Base-by-base conservation (phyloP, 2,329 filamentous ascomycete genomes). In the Epicoccum nigrum region DNA sequence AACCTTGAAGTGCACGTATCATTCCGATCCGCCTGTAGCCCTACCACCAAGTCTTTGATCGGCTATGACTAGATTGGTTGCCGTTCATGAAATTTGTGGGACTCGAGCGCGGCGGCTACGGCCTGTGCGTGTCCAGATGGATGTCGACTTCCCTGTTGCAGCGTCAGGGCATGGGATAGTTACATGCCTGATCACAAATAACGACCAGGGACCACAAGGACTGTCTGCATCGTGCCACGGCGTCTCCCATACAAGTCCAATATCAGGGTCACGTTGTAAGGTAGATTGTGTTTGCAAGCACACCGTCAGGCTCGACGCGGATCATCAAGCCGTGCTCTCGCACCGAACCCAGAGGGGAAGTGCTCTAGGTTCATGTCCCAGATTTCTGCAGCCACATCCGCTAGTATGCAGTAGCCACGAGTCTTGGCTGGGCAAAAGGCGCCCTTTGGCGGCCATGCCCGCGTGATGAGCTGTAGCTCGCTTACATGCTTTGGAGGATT, bases 301-400 rank as follows among this genome's bases (percentile, higher is more conserved):
- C 38, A 15, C 31, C 37, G 20, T 42, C 42, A 42, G 32, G 47
- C 37, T 35, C 27, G 43, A 27, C 43, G 43, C 49, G 43, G 43
- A 34, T 43, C 32, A 39, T 38, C 15, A 34, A 42, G 49, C 49
- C 49, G 49, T 46, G 25, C 25, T 42, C 43, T 46, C 19, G 32
- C 37, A 51, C 17, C 11, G 16, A 27, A 37, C 42, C 48, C 15
- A 42, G 38, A 43, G 40, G 48, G 47, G 54, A 45, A 45, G 35
- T 39, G 32, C 23, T 35, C 43, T 34, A 42, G 45, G 35, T 45
- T 33, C 33, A 39, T 31, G 37, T 40, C 23, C 38, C 37, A 49
- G 17, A 37, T 51, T 27, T 31, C 48, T 61, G 58, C 58, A 61
- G 56, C 56, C 58, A 61, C 58, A 51, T 52, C 49, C 49, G 49